These are phyloP conservation scores for Lipomyces starkeyi DNA, from an alignment of 805 yeast species.

Conservation along the genomic window DNA sequence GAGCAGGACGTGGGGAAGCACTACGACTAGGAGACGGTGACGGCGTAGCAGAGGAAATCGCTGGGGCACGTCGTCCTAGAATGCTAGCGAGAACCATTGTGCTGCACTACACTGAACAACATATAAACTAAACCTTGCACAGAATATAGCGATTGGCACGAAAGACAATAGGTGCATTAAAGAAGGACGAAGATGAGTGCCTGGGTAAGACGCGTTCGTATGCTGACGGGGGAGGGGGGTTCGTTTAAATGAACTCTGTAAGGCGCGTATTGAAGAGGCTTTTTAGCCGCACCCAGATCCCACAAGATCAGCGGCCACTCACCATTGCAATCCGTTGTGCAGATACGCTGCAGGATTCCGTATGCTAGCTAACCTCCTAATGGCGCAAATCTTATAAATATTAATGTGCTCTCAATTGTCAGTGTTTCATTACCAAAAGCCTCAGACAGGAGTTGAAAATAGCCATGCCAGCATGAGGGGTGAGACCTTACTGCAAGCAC, in stretches of 20 bases:
- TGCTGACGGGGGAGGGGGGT: too few species aligned
- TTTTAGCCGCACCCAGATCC: not conserved
- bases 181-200: not conserved
- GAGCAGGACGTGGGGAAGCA: slow-evolving; percentile 14
- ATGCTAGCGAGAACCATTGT: not conserved
- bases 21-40: slow-evolving; percentile 6
- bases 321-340: too few species aligned
- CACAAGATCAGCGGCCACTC: not conserved
- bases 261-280: not conserved
- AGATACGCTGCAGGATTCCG: too few species aligned
- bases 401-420: too few species aligned
- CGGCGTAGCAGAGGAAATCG: not conserved
- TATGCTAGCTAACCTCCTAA: too few species aligned
- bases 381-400: too few species aligned
- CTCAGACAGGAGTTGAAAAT: too few species aligned
- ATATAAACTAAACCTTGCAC: not conserved
- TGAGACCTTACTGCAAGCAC: too few species aligned
- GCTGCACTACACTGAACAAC: not conserved
- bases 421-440: too few species aligned
- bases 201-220: not conserved
- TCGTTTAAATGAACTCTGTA: too few species aligned
- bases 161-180: not conserved
- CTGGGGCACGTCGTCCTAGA: not conserved
- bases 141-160: not conserved
- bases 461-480: too few species aligned